Base-by-base conservation (phyloP, 176 grass and related monocot species). In the Eragrostis curvula region DNA sequence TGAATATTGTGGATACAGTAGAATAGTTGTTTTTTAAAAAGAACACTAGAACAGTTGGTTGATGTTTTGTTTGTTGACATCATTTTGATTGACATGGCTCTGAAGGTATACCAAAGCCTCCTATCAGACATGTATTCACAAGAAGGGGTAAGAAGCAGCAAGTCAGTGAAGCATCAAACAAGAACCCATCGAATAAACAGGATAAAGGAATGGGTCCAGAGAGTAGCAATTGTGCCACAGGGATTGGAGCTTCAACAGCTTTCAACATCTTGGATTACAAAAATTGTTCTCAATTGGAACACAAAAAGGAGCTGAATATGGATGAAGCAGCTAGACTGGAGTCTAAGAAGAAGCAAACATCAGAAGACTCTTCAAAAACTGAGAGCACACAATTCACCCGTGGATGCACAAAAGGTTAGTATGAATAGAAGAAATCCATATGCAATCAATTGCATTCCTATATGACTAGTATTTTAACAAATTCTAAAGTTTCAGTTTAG, bases 21-120 rank as follows among this genome's bases (percentile, higher is more conserved):
- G 11, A 20, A 56, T 16, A 58, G 42, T 45, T 87, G 71, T 36
- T 60, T 24, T 27, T 58, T 57, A 1, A 88, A 53, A 0, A 53
- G 7, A 29, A 64, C 29, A 42, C 5, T 73, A 67, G 24, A 21
- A 66, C 17, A 59, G 43, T 79, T 30, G 17, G 16, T 48, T 45
- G 10, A 36, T 44, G 44, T 82, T 71, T 46, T 87, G 13, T 30
- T 75, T 14, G 47, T 68, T 73, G 8, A 88, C 8, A 66, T 41
- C 15, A 57, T 65, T 73, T 77, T 41, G 55, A 9, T 64, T 79
- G 8, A 68, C 23, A 60, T 12, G 68, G 24, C 18, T 52, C 24
- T 75, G 68, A 68, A 88, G 70, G 43, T 75, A 75, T 68, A 62
- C 9, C 15, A 58, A 84, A 79, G 29, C 75, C 68, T 60, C 49